A percentile compares a stretch with the other conserved stretches of the same genome.
Evolutionary conservation across 345 rosid species (phyloP).

Genomic region (Litchi chinensis): DNA sequence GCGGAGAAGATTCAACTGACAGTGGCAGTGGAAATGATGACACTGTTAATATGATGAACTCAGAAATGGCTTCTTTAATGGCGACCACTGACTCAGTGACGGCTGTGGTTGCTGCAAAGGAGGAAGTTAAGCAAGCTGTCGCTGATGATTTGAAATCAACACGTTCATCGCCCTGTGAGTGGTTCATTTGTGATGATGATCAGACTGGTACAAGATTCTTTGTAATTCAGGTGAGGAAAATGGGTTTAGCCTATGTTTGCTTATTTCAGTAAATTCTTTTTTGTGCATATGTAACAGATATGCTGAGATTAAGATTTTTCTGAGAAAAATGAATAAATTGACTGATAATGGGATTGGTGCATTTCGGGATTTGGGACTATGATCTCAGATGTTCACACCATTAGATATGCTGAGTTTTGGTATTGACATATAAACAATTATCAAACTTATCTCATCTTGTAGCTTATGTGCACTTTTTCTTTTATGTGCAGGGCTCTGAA

Average conservation of each 20-base stretch:
- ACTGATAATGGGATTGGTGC: not conserved
- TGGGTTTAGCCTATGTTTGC: conserved; percentile 7
- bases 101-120: conserved; percentile 93
- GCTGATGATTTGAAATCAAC: conserved; percentile 86
- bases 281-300: not conserved
- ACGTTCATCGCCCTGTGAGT: conserved; percentile 80
- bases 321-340: not conserved
- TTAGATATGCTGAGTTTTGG: not conserved
- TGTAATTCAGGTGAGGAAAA: conserved; percentile 72
- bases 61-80: conserved; percentile 65
- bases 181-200: conserved; percentile 94
- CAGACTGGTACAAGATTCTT: conserved; percentile 71
- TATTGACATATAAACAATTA: not conserved
- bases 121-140: conserved; percentile 95
- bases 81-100: conserved; percentile 97
- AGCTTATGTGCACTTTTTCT: conserved; percentile 8
- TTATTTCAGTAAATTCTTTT: conserved; percentile 1
- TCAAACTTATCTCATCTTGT: not conserved
- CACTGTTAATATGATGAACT: conserved; percentile 34
- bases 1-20: conserved; percentile 23
- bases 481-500: conserved; percentile 75
- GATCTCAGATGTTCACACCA: not conserved
- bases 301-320: conserved; percentile 1
- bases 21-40: conserved; percentile 26
- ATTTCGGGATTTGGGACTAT: not conserved